phyloP scores from a whole-genome alignment of 257 asterid genomes.

The Knoxia roxburghii region DNA sequence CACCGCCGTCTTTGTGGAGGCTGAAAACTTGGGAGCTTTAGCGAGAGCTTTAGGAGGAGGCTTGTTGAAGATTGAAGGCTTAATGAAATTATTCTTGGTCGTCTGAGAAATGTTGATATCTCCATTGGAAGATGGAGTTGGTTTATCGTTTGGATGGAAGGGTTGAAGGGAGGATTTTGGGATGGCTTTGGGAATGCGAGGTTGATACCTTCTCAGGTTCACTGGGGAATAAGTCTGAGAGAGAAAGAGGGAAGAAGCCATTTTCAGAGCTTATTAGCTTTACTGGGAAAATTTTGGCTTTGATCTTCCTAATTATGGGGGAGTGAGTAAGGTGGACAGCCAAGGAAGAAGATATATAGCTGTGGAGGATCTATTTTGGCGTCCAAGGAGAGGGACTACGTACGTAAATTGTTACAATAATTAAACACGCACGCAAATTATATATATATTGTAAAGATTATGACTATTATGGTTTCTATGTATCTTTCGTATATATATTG shows the following conservation, averaged over 20 bases:
- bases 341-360: no score
- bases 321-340: no score
- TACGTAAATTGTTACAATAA: no score
- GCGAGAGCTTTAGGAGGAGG: background rate
- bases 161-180: constrained; percentile 7
- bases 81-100: background rate
- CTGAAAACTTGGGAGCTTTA: background rate
- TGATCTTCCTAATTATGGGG: no score
- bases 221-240: background rate
- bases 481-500: no score
- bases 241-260: constrained; percentile 2
- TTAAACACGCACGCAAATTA: no score
- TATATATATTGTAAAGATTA: no score
- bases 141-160: background rate
- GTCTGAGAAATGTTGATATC: background rate
- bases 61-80: background rate
- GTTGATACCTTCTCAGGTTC: background rate
- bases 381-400: no score
- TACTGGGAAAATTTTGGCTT: no score
- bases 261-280: no score
- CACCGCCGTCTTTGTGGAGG: background rate
- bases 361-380: no score
- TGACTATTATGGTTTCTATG: no score
- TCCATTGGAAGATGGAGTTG: background rate
- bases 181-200: background rate